Conservation (phyloP, 495 filamentous ascomycete species). For the Penicillium bialowiezense region DNA sequence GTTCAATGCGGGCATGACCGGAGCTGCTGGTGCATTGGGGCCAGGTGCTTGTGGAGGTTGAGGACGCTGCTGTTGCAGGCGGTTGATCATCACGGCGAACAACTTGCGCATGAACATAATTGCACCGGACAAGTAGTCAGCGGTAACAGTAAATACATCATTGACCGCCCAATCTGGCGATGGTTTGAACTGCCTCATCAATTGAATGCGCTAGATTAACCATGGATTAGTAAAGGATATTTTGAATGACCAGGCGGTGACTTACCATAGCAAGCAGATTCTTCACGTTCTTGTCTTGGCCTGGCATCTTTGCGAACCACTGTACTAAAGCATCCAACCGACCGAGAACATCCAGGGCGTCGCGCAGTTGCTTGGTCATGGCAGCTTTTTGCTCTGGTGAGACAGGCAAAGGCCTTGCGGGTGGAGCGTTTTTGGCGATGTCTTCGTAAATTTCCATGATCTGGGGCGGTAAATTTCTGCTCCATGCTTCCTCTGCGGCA, state of each 20-base stretch:
- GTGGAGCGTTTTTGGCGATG: conserved; percentile 31
- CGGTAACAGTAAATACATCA: conserved; percentile 57
- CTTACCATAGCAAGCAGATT: conserved; percentile 45
- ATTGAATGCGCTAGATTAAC: conserved; percentile 47
- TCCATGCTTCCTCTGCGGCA: conserved; percentile 39
- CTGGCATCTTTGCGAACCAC: conserved; percentile 33
- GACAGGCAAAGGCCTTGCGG: conserved; percentile 29
- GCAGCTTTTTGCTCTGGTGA: conserved; percentile 40
- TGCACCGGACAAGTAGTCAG: conserved; percentile 51
- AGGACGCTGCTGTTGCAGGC: conserved; percentile 34
- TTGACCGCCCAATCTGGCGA: conserved; percentile 51
- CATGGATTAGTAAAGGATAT: conserved; percentile 20
- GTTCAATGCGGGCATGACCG: conserved; percentile 51
- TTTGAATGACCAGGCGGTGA: not conserved
- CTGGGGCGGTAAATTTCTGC: conserved; percentile 32
- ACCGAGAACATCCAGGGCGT: conserved; percentile 37
- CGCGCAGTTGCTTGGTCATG: conserved; percentile 49
- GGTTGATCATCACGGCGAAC: conserved; percentile 40
- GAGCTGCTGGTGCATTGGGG: conserved; percentile 19
- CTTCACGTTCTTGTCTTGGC: conserved; percentile 41
- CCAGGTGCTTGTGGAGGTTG: conserved; percentile 23
- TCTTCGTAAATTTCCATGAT: conserved; percentile 40
- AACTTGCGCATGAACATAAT: conserved; percentile 45
- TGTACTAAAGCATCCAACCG: conserved; percentile 43
- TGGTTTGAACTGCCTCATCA: conserved; percentile 56